Conservation (phyloP, 2,329 filamentous ascomycete species). For the Nothophoma quercina region DNA sequence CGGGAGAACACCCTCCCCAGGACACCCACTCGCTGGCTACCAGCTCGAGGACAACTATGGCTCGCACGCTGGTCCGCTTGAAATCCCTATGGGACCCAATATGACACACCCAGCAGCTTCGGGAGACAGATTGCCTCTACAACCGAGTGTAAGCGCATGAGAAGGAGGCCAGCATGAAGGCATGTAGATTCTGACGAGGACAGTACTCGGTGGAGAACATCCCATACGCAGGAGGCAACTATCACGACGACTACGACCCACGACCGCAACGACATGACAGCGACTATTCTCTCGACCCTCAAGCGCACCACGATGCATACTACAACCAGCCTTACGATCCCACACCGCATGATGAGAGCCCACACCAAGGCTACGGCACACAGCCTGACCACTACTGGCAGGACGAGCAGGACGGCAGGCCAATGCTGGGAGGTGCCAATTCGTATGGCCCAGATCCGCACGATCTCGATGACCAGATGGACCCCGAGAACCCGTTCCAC, state of each 20-base stretch:
- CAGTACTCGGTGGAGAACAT: constrained; percentile 77
- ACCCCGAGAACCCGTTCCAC: constrained; percentile 46
- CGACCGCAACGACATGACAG: constrained; percentile 59
- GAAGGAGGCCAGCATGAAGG: neutral
- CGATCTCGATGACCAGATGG: constrained; percentile 51
- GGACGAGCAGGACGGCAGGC: constrained; percentile 74
- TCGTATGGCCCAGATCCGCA: constrained; percentile 68
- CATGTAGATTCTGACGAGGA: constrained; percentile 15
- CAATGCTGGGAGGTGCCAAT: constrained; percentile 74
- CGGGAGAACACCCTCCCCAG: constrained; percentile 74
- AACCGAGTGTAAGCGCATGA: constrained; percentile 75
- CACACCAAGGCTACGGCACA: constrained; percentile 60
- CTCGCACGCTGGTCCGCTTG: constrained; percentile 62
- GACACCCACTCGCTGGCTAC: constrained; percentile 77
- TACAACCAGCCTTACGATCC: constrained; percentile 85
- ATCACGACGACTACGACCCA: constrained; percentile 61
- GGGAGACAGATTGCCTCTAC: constrained; percentile 79
- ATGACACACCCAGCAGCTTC: constrained; percentile 60
- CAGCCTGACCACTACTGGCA: constrained; percentile 65
- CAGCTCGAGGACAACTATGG: constrained; percentile 82
- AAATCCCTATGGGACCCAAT: constrained; percentile 72
- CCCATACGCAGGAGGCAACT: constrained; percentile 69
- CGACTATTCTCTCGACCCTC: constrained; percentile 80
- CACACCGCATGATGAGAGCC: constrained; percentile 65
- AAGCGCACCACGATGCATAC: constrained; percentile 87